These are phyloP conservation scores for Endocarpon pusillum DNA, from an alignment of 495 filamentous ascomycete species.

Conservation along the genomic window DNA sequence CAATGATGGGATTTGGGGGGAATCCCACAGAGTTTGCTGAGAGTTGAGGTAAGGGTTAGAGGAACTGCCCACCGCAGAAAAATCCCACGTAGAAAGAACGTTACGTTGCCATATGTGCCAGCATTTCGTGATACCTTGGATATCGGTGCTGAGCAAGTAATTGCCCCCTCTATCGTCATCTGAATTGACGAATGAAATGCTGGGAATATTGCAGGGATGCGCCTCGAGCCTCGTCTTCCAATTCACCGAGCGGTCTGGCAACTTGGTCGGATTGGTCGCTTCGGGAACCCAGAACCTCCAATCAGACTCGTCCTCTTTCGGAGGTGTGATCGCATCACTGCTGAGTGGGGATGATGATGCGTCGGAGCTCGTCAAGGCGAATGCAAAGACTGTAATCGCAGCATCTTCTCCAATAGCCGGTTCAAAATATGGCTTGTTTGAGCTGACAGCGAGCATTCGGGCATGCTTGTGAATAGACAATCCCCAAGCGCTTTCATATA, in stretches of 20 bases:
- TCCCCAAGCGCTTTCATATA: constrained; percentile 73
- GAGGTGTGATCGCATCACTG: constrained; percentile 11
- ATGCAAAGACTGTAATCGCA: constrained; percentile 54
- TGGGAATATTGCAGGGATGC: constrained; percentile 55
- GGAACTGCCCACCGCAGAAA: constrained; percentile 13
- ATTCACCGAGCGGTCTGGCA: constrained; percentile 12
- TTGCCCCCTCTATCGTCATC: constrained; percentile 42
- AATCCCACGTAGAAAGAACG: constrained; percentile 15
- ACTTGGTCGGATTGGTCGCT: neutral
- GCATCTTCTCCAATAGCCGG: constrained; percentile 13
- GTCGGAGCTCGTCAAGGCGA: constrained; percentile 36
- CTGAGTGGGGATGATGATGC: constrained; percentile 6
- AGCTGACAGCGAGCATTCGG: constrained; percentile 63
- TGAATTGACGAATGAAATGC: constrained; percentile 52
- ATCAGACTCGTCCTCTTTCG: constrained; percentile 12
- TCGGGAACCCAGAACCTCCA: constrained; percentile 8
- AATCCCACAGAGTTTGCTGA: too few species aligned
- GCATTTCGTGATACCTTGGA: constrained; percentile 44
- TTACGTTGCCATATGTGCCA: too few species aligned
- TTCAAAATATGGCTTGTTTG: too few species aligned
- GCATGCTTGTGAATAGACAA: constrained; percentile 66
- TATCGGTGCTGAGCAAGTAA: constrained; percentile 61
- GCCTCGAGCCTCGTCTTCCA: constrained; percentile 25
- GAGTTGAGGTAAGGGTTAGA: too few species aligned
- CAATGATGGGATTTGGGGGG: too few species aligned